A percentile compares a stretch with the other conserved stretches of the same genome.
These are phyloP conservation scores for Termitomyces sp. DNA, from an alignment of 768 basidiomycete species.

Conservation along the genomic window DNA sequence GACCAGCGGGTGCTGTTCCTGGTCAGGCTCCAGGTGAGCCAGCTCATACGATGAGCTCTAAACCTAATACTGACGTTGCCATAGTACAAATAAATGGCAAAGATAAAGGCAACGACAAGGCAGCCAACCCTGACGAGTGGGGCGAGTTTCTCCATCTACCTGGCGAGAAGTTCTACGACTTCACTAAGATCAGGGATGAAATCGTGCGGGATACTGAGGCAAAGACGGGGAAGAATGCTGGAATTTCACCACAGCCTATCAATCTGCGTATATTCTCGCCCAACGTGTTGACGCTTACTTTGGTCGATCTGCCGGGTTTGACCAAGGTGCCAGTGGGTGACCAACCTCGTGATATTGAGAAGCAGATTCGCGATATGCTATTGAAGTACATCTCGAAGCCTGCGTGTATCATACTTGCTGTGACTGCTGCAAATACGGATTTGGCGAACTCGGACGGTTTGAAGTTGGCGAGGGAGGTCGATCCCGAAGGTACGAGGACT, in stretches of 20 bases:
- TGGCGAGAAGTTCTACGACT: slow-evolving; percentile 97
- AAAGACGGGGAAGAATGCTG: slow-evolving; percentile 97
- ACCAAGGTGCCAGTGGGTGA: slow-evolving; percentile 95
- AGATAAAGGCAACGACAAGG: slow-evolving; percentile 55
- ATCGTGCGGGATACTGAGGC: slow-evolving; percentile 96
- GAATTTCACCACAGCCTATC: slow-evolving; percentile 96
- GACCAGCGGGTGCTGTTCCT: slow-evolving; percentile 46
- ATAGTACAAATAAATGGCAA: slow-evolving; percentile 38
- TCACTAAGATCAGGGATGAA: slow-evolving; percentile 93
- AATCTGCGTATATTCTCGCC: slow-evolving; percentile 97
- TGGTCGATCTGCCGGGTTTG: slow-evolving; percentile 95
- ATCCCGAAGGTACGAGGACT: slow-evolving; percentile 93
- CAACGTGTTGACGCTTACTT: slow-evolving; percentile 92
- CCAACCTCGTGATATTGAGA: slow-evolving; percentile 96
- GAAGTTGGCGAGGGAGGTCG: slow-evolving; percentile 94
- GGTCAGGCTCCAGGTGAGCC: slow-evolving; percentile 34
- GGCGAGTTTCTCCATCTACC: slow-evolving; percentile 97
- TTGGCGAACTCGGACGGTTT: slow-evolving; percentile 98
- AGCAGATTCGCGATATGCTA: slow-evolving; percentile 96
- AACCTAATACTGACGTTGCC: slow-evolving; percentile 15
- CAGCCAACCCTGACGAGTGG: slow-evolving; percentile 94
- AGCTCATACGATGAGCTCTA: background rate
- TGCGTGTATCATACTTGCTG: slow-evolving; percentile 93
- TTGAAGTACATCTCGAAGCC: slow-evolving; percentile 93
- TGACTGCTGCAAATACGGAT: slow-evolving; percentile 94